These are phyloP conservation scores for Meripilus lineatus DNA, from an alignment of 1,284 basidiomycete genomes.

Conservation along the genomic window DNA sequence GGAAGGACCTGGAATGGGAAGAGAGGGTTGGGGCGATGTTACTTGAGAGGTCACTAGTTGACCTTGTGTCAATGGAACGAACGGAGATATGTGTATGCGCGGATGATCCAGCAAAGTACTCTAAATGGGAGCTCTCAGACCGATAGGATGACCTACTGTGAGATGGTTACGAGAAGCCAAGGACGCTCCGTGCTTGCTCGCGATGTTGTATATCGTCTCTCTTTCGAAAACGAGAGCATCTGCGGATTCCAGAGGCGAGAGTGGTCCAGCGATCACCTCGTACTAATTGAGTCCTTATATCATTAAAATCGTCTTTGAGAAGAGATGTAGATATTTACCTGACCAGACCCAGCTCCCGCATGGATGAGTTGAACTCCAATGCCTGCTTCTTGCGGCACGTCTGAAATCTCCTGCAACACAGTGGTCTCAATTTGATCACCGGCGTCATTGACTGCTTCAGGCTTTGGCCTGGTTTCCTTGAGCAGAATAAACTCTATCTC, in stretches of 20 bases:
- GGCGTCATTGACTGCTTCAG: conserved; percentile 41
- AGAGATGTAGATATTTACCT: conserved; percentile 33
- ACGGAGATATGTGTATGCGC: not conserved
- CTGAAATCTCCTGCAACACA: conserved; percentile 35
- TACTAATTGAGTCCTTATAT: conserved; percentile 35
- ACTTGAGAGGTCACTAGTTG: too few species aligned
- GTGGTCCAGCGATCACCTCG: conserved; percentile 62
- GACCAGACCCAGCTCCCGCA: conserved; percentile 65
- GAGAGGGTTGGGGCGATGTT: conserved; percentile 23
- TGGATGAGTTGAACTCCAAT: conserved; percentile 38
- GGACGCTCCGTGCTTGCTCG: conserved; percentile 60
- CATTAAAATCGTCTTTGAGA: too few species aligned
- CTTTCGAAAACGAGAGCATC: conserved; percentile 64
- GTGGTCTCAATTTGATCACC: conserved; percentile 27
- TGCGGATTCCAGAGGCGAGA: conserved; percentile 58
- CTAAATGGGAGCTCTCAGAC: too few species aligned
- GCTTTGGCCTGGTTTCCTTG: conserved; percentile 39
- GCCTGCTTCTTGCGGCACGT: conserved; percentile 24
- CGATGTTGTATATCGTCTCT: conserved; percentile 62
- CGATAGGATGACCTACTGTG: not conserved
- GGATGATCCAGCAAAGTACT: not conserved
- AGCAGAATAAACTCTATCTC: conserved; percentile 69
- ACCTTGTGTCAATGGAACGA: not conserved
- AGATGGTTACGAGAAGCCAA: conserved; percentile 44
- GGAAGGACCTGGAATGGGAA: conserved; percentile 31